Evolutionary conservation across 441 rosid genomes (phyloP).

Genomic region (Populus hybrid): DNA sequence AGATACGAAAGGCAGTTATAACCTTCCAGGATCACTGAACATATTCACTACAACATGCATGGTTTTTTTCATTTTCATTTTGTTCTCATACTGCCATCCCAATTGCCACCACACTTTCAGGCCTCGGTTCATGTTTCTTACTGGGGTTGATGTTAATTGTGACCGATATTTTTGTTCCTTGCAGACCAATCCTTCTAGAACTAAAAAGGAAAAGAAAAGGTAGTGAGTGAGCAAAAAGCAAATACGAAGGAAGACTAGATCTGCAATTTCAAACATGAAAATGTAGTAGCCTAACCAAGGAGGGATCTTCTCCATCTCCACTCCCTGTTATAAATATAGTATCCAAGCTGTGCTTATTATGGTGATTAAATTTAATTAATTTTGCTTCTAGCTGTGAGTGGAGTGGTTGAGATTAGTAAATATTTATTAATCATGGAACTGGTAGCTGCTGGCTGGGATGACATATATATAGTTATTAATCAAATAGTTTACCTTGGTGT

Average conservation of each 20-base stretch:
- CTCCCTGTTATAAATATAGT: too few species aligned
- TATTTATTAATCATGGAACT: too few species aligned
- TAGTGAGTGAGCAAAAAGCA: too few species aligned
- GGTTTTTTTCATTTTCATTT: not conserved
- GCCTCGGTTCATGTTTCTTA: not conserved
- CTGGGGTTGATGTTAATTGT: not conserved
- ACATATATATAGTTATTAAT: too few species aligned
- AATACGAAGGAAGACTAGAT: too few species aligned
- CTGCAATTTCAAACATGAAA: too few species aligned
- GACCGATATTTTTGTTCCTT: not conserved
- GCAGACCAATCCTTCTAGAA: not conserved
- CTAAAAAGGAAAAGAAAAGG: too few species aligned
- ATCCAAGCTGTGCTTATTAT: not conserved
- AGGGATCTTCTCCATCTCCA: too few species aligned
- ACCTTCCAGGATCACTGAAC: not conserved
- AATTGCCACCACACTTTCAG: not conserved
- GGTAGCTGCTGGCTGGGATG: too few species aligned
- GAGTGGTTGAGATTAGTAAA: not conserved
- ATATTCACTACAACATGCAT: not conserved
- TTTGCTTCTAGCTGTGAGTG: not conserved
- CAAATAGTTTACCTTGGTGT: not conserved
- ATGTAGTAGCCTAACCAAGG: too few species aligned
- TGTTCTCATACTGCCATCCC: not conserved
- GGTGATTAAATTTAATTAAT: not conserved
- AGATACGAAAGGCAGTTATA: too few species aligned